phyloP scores from a whole-genome alignment of 2,329 filamentous ascomycete species.

The Clonostachys byssicola region DNA sequence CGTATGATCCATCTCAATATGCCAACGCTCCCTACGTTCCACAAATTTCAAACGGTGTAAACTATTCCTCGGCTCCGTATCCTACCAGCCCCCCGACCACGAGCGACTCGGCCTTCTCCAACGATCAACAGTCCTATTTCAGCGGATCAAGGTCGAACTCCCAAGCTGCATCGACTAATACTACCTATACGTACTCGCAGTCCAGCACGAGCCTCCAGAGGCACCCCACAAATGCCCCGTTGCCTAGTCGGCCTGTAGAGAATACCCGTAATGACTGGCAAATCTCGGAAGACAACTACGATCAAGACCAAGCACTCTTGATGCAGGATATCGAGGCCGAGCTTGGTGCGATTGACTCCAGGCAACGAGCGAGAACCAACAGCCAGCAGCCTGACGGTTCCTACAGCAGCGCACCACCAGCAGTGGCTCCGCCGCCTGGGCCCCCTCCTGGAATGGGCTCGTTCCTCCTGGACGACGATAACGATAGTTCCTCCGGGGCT shows the following conservation, averaged over 20 bases:
- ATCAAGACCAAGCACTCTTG: slow-evolving; percentile 46
- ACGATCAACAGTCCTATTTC: slow-evolving; percentile 32
- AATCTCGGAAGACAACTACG: slow-evolving; percentile 24
- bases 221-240: slow-evolving; percentile 55
- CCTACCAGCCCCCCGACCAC: slow-evolving; percentile 48
- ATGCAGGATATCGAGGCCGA: slow-evolving; percentile 56
- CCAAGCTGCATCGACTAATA: slow-evolving; percentile 39
- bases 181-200: slow-evolving; percentile 34
- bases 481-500: no score
- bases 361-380: slow-evolving; percentile 9
- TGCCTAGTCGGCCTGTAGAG: slow-evolving; percentile 49
- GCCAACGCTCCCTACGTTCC: slow-evolving; percentile 19
- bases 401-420: no score
- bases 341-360: slow-evolving; percentile 27
- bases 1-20: slow-evolving; percentile 30
- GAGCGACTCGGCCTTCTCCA: slow-evolving; percentile 43
- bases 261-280: slow-evolving; percentile 29
- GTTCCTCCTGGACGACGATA: no score
- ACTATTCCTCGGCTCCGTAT: slow-evolving; percentile 42
- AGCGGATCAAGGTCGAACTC: slow-evolving; percentile 45
- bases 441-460: no score
- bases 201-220: slow-evolving; percentile 43
- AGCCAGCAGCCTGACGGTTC: no score
- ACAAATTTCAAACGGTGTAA: slow-evolving; percentile 33
- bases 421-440: no score